Evolutionary conservation across 805 yeast species (phyloP).

Genomic region (Hanseniaspora mollemarum): DNA sequence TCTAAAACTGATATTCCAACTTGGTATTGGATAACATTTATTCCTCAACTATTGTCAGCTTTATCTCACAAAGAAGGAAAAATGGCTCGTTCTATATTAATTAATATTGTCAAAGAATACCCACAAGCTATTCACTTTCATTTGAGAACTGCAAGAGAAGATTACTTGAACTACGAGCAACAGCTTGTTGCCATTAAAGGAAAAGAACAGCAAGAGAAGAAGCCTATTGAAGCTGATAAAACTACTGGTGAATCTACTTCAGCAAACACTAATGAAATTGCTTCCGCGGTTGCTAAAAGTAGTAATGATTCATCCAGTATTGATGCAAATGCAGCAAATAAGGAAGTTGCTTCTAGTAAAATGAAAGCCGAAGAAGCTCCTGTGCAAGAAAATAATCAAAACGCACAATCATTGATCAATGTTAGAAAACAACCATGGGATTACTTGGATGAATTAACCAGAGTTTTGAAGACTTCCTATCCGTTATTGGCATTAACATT

Average conservation of each 20-base stretch:
- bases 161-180: conserved; percentile 73
- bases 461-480: conserved; percentile 89
- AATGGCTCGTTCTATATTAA: conserved; percentile 74
- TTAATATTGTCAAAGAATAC: conserved; percentile 86
- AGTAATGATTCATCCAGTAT: too few species aligned
- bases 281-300: too few species aligned
- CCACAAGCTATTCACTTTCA: conserved; percentile 98
- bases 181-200: conserved; percentile 47
- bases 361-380: conserved; percentile 13
- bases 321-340: too few species aligned
- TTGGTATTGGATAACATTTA: conserved; percentile 97
- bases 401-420: too few species aligned
- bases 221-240: conserved; percentile 22
- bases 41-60: conserved; percentile 85
- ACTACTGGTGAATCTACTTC: conserved; percentile 22
- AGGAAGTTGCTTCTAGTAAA: conserved; percentile 10
- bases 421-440: conserved; percentile 73
- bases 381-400: too few species aligned
- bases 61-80: conserved; percentile 85
- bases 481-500: conserved; percentile 84
- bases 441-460: conserved; percentile 83
- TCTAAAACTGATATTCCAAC: conserved; percentile 95
- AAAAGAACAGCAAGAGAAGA: conserved; percentile 2
- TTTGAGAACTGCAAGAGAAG: conserved; percentile 88
- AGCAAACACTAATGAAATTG: too few species aligned